These are phyloP conservation scores for Aspergillus baeticus DNA, from an alignment of 495 filamentous ascomycete genomes.

Conservation along the genomic window DNA sequence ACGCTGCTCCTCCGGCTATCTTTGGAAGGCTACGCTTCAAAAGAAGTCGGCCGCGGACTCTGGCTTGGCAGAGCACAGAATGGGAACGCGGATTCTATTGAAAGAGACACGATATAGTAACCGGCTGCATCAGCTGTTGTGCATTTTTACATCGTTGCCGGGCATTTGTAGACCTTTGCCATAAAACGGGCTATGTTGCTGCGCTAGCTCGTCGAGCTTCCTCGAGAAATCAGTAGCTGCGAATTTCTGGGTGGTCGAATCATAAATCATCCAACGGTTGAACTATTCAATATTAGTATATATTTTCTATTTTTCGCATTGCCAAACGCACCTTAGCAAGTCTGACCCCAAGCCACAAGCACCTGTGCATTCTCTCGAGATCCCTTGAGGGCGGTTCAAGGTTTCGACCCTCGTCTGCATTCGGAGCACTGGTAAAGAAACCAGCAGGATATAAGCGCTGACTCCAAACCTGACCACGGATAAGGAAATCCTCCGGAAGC, in stretches of 20 bases:
- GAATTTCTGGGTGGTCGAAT: slow-evolving; percentile 24
- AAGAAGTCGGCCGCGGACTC: neutral
- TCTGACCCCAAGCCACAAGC: slow-evolving; percentile 66
- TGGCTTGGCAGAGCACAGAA: neutral
- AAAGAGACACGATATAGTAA: neutral
- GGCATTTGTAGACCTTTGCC: neutral
- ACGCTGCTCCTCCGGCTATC: neutral
- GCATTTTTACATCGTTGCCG: slow-evolving; percentile 10
- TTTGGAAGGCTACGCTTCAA: neutral
- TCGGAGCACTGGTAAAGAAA: slow-evolving; percentile 68
- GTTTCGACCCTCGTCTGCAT: slow-evolving; percentile 75
- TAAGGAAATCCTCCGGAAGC: slow-evolving; percentile 79
- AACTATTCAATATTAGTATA: slow-evolving; percentile 30
- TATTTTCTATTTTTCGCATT: neutral
- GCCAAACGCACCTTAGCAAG: slow-evolving; percentile 53
- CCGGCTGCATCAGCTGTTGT: slow-evolving; percentile 7
- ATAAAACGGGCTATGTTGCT: slow-evolving; percentile 20
- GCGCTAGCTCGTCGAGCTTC: slow-evolving; percentile 24
- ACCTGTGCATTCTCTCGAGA: slow-evolving; percentile 66
- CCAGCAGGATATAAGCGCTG: slow-evolving; percentile 63
- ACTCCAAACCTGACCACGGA: slow-evolving; percentile 74
- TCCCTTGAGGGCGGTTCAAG: slow-evolving; percentile 67
- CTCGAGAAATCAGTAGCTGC: slow-evolving; percentile 29
- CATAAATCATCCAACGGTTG: slow-evolving; percentile 42
- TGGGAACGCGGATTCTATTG: neutral